These are phyloP conservation scores for Ogataea hybrid DNA, from an alignment of 1,139 yeast species.

Conservation along the genomic window DNA sequence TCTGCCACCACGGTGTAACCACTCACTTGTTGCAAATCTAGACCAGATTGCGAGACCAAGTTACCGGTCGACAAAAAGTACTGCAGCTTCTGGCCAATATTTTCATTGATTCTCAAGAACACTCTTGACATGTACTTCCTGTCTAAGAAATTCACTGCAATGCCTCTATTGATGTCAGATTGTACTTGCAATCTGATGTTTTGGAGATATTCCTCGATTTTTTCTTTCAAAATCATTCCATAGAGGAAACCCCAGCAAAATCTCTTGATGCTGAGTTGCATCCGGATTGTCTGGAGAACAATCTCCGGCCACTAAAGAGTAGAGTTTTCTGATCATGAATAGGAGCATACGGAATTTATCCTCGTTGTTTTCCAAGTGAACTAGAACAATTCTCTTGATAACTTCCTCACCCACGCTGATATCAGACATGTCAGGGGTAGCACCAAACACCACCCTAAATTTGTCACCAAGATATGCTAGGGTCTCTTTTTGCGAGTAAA, in stretches of 20 bases:
- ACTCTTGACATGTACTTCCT: constrained; percentile 80
- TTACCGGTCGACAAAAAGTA: constrained; percentile 97
- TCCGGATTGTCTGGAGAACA: constrained; percentile 98
- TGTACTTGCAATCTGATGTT: constrained; percentile 71
- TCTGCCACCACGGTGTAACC: constrained; percentile 99
- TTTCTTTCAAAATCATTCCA: constrained; percentile 96
- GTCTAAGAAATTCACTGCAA: constrained; percentile 81
- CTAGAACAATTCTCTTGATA: constrained; percentile 78
- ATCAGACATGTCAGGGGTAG: constrained; percentile 85
- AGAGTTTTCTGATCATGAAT: constrained; percentile 94
- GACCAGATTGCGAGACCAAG: constrained; percentile 92
- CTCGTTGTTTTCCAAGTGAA: constrained; percentile 67
- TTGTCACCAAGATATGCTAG: constrained; percentile 93
- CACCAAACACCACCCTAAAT: constrained; percentile 89
- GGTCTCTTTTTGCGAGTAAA: constrained; percentile 82
- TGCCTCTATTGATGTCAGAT: constrained; percentile 77
- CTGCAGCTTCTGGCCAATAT: constrained; percentile 91
- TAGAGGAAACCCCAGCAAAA: constrained; percentile 91
- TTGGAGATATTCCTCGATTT: constrained; percentile 87
- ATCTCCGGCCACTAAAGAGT: constrained; percentile 94
- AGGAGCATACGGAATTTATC: constrained; percentile 86
- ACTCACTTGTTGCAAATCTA: constrained; percentile 96
- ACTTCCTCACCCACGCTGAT: constrained; percentile 89
- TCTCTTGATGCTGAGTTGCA: constrained; percentile 99
- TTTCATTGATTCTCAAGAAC: constrained; percentile 79